A percentile compares a stretch with the other conserved stretches of the same genome.
Conservation (phyloP, 1,139 yeast species). For the Yamadazyma triangularis region DNA sequence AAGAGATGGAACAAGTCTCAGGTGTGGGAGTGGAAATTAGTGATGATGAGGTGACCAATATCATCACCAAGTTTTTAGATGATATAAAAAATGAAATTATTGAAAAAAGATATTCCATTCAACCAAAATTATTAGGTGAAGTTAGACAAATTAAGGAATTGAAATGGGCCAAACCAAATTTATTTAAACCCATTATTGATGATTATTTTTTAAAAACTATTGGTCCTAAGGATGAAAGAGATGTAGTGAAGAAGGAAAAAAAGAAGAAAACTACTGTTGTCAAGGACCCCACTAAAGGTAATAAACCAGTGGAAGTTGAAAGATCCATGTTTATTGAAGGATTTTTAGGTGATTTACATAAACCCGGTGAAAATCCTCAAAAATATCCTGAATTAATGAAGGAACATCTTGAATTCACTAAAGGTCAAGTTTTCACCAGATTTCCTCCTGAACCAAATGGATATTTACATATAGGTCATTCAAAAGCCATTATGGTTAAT, state of each 20-base stretch:
- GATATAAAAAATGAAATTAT: conserved; percentile 55
- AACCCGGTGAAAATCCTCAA: conserved; percentile 94
- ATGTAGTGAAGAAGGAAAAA: conserved; percentile 75
- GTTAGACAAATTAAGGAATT: conserved; percentile 68
- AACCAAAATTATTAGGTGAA: conserved; percentile 73
- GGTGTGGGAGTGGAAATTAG: conserved; percentile 82
- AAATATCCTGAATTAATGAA: conserved; percentile 78
- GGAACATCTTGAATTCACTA: conserved; percentile 71
- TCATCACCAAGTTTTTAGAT: conserved; percentile 57
- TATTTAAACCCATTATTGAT: conserved; percentile 85
- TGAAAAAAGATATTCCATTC: conserved; percentile 69
- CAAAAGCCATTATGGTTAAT: conserved; percentile 95
- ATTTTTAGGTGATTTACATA: conserved; percentile 90
- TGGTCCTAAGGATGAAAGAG: conserved; percentile 97
- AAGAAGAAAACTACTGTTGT: conserved; percentile 23
- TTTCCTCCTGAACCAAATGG: conserved; percentile 99
- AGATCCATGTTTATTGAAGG: conserved; percentile 95
- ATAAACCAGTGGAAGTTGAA: conserved; percentile 26
- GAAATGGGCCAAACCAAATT: conserved; percentile 89
- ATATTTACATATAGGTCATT: conserved; percentile 93
- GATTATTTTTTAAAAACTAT: conserved; percentile 60
- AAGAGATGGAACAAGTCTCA: conserved; percentile 53
- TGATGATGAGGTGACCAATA: conserved; percentile 56
- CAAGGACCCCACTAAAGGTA: conserved; percentile 11
- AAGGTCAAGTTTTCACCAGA: conserved; percentile 83